phyloP scores from a whole-genome alignment of 2,329 filamentous ascomycete genomes.

The Talaromyces pinophilus region DNA sequence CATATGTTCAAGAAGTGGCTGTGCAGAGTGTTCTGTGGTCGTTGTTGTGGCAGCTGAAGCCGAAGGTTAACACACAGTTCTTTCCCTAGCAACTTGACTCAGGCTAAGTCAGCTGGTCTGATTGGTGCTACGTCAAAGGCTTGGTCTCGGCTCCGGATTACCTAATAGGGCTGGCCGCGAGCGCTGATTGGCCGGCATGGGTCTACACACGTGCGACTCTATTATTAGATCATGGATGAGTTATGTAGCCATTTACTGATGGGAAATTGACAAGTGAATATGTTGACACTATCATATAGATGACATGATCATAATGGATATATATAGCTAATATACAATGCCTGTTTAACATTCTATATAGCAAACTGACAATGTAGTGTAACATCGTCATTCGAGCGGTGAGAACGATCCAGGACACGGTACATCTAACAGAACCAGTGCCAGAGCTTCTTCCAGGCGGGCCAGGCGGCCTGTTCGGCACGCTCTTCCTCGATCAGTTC shows the following conservation, averaged over 20 bases:
- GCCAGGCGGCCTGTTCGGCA: constrained; percentile 71
- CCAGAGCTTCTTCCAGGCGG: constrained; percentile 73
- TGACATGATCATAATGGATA: background rate
- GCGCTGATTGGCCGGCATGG: constrained; percentile 5
- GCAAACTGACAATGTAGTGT: background rate
- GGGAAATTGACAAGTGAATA: background rate
- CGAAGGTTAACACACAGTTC: background rate
- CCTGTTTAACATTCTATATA: background rate
- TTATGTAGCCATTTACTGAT: background rate
- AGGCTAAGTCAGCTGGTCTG: background rate
- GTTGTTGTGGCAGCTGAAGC: constrained; percentile 9
- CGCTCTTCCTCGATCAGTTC: constrained; percentile 77
- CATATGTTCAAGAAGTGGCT: constrained; percentile 1
- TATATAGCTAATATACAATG: background rate
- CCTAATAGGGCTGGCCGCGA: background rate
- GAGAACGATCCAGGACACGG: background rate
- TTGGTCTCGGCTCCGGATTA: constrained; percentile 6
- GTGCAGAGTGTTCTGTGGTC: background rate
- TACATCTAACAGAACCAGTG: constrained; percentile 67
- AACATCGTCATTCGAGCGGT: background rate
- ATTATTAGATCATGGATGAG: constrained; percentile 13
- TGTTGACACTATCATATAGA: background rate
- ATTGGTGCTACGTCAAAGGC: constrained; percentile 20
- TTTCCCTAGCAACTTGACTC: background rate
- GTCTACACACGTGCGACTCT: constrained; percentile 18